Evolutionary conservation across 208 protist species (phyloP), one percentile per base, ranked within the genome.

Genomic region (Plasmodiophora brassicae): DNA sequence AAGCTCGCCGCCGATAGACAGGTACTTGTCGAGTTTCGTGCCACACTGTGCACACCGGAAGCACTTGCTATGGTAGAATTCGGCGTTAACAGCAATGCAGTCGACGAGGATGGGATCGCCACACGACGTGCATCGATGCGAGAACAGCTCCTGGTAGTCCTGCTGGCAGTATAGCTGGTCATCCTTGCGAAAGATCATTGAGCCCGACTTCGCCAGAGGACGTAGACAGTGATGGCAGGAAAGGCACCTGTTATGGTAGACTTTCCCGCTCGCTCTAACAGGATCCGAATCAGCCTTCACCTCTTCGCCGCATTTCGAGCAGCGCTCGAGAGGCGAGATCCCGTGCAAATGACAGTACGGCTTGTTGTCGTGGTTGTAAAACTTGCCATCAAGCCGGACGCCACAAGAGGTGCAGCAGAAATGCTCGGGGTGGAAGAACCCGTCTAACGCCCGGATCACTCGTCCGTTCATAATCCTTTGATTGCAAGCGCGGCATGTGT

Each of bases 141-240:
- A 5, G n/a, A 78, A 78, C 41, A 78, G 65, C n/a, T 78, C 65
- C n/a, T 78, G 65, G 41, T 78, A 78, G 41, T 78, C 65, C 41
- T 78, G 65, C 65, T 78, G 65, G n/a, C 65, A 78, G n/a, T 78
- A 78, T 78, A 78, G 41, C 32, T 32, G 65, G n/a, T 78, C 65
- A 32, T 78, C 65, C 41, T 78, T 78, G 10, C 65, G 65, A 32
- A 78, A 78, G 20, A 78, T 78, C 14, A 32, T 78, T 36, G 65
- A 78, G 65, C 65, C 65, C 10, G 65, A 78, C 41, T 78, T 78
- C 5, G 65, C 65, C n/a, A 78, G 41, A 44, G 65, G 65, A 14
- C 65, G 32, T 32, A 78, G 41, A 32, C 65, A 78, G 41, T 78
- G 5, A 78, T 78, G 65, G 41, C 65, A 78, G 65, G 65, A 5